Percentiles rank a stretch among this genome's conserved stretches.
phyloP scores from a whole-genome alignment of 805 yeast genomes.

The Monosporozyma servazzii region DNA sequence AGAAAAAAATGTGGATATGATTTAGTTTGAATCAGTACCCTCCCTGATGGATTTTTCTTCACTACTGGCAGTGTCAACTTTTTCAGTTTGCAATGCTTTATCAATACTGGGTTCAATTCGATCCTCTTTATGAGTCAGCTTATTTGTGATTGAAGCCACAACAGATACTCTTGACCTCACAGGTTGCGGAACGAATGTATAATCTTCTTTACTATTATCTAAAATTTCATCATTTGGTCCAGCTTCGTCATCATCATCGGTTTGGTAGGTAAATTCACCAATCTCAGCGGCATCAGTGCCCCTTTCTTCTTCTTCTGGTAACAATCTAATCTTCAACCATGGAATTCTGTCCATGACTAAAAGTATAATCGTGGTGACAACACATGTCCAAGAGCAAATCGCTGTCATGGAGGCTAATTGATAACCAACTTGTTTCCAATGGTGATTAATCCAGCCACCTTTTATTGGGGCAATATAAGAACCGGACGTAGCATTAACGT shows the following conservation, averaged over 20 bases:
- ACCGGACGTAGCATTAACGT: slow-evolving; percentile 78
- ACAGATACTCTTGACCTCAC: slow-evolving; percentile 46
- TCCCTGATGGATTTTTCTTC: slow-evolving; percentile 2
- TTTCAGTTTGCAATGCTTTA: not conserved
- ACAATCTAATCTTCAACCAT: slow-evolving; percentile 69
- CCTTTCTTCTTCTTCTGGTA: slow-evolving; percentile 75
- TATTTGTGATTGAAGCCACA: slow-evolving; percentile 1
- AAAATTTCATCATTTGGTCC: not conserved
- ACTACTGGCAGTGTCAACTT: not conserved
- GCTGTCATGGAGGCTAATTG: slow-evolving; percentile 75
- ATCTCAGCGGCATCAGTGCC: slow-evolving; percentile 88
- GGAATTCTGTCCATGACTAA: slow-evolving; percentile 66
- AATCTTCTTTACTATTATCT: slow-evolving; percentile 42
- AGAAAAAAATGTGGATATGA: not conserved
- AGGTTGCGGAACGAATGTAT: slow-evolving; percentile 67
- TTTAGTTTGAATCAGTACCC: not conserved
- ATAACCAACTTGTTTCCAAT: slow-evolving; percentile 75
- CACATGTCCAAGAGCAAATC: slow-evolving; percentile 67
- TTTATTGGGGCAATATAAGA: slow-evolving; percentile 41
- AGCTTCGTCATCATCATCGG: slow-evolving; percentile 30
- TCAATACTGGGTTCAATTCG: slow-evolving; percentile 16
- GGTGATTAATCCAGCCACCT: slow-evolving; percentile 86
- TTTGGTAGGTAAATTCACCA: slow-evolving; percentile 75
- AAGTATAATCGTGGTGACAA: slow-evolving; percentile 60
- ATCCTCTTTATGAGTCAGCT: slow-evolving; percentile 27